phyloP scores from a whole-genome alignment of 805 yeast genomes.

The Torulaspora gathmanii region DNA sequence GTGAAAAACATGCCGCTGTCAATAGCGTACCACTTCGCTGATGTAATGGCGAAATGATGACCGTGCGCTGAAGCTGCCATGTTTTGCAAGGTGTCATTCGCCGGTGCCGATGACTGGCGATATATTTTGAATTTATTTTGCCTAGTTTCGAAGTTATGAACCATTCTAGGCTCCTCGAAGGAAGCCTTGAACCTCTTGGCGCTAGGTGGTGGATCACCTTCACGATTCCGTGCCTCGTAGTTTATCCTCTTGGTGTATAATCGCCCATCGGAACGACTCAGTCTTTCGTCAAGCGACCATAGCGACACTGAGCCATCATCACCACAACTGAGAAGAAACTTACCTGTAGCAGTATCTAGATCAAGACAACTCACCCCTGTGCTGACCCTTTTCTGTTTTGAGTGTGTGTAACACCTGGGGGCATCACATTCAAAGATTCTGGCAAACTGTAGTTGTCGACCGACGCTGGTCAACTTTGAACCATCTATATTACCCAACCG shows the following conservation, averaged over 20 bases:
- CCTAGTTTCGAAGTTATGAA: slow-evolving; percentile 23
- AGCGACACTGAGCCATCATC: slow-evolving; percentile 37
- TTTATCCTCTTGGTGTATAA: slow-evolving; percentile 31
- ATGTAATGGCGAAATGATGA: slow-evolving; percentile 71
- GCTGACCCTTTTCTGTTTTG: slow-evolving; percentile 3
- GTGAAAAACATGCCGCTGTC: slow-evolving; percentile 84
- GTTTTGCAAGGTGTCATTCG: background rate
- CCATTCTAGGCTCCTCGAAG: slow-evolving; percentile 7
- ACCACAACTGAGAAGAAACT: slow-evolving; percentile 23
- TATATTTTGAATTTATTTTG: slow-evolving; percentile 23
- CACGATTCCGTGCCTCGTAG: slow-evolving; percentile 11
- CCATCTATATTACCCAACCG: slow-evolving; percentile 13
- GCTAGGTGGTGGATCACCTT: slow-evolving; percentile 1
- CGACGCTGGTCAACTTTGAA: slow-evolving; percentile 10
- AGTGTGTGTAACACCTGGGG: slow-evolving; percentile 11
- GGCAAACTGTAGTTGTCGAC: slow-evolving; percentile 20
- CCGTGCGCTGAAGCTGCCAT: slow-evolving; percentile 14
- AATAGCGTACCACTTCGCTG: slow-evolving; percentile 80
- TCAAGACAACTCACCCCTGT: slow-evolving; percentile 22
- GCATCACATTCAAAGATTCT: slow-evolving; percentile 18
- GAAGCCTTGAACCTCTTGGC: slow-evolving; percentile 3
- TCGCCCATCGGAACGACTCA: slow-evolving; percentile 16
- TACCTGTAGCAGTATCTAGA: slow-evolving; percentile 18
- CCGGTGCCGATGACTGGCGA: slow-evolving; percentile 16
- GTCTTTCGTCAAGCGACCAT: slow-evolving; percentile 26